Evolutionary conservation across 78 protist genomes (phyloP).

Genomic region (Cavenderia fasciculata): DNA sequence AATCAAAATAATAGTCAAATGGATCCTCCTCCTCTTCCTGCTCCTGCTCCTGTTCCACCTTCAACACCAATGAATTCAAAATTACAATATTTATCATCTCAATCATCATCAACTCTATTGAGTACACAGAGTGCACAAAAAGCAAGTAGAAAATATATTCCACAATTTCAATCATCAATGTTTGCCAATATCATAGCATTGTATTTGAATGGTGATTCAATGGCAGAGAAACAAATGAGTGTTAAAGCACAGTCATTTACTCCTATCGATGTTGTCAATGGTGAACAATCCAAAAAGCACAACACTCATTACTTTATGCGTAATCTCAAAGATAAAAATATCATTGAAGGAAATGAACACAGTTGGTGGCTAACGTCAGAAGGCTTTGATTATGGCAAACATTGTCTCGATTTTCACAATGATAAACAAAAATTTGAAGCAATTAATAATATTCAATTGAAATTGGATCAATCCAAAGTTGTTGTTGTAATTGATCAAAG

Average conservation of each 20-base stretch:
- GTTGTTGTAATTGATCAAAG: conserved; percentile 2
- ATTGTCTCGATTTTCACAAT: not conserved
- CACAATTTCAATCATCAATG: not conserved
- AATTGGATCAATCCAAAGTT: not conserved
- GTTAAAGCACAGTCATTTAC: not conserved
- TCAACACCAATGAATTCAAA: not conserved
- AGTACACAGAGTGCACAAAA: not conserved
- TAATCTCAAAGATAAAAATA: not conserved
- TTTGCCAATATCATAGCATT: not conserved
- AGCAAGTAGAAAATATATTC: not conserved
- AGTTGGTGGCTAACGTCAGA: not conserved
- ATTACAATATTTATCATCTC: no score
- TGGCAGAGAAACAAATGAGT: not conserved
- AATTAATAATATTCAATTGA: not conserved
- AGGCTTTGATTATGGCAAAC: not conserved
- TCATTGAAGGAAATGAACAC: not conserved
- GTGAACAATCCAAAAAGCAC: not conserved
- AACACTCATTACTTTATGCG: no score
- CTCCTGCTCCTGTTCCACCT: not conserved
- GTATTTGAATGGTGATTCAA: not conserved
- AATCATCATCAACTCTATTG: no score
- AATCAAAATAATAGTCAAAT: not conserved
- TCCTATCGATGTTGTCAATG: not conserved
- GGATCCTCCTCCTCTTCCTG: not conserved
- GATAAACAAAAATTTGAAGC: not conserved